phyloP scores from a whole-genome alignment of 1,284 basidiomycete genomes.

The Cutaneotrichosporon dermatis region DNA sequence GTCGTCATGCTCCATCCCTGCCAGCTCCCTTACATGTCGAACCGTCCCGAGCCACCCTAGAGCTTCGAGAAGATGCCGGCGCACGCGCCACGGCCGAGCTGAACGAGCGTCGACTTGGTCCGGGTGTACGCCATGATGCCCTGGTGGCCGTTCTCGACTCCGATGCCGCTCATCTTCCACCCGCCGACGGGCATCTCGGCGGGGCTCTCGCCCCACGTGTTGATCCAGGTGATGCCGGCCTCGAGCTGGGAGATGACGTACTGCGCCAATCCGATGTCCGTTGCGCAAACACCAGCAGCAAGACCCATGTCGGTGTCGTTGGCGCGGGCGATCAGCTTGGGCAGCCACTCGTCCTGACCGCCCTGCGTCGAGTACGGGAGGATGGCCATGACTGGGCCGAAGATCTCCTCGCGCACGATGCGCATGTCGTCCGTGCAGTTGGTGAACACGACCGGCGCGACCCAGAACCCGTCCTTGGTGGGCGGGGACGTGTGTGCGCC shows the following conservation, averaged over 20 bases:
- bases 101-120: slow-evolving; percentile 15
- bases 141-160: slow-evolving; percentile 21
- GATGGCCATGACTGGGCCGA: slow-evolving; percentile 51
- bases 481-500: slow-evolving; percentile 4
- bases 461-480: slow-evolving; percentile 25
- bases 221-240: slow-evolving; percentile 63
- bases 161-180: slow-evolving; percentile 21
- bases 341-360: slow-evolving; percentile 8
- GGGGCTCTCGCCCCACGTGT: slow-evolving; percentile 24
- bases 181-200: slow-evolving; percentile 23
- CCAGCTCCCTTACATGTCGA: no score
- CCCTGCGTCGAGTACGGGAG: slow-evolving; percentile 46
- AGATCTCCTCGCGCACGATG: slow-evolving; percentile 48
- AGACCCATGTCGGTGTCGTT: slow-evolving; percentile 83
- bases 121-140: slow-evolving; percentile 20
- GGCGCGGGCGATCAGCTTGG: slow-evolving; percentile 60
- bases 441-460: slow-evolving; percentile 44
- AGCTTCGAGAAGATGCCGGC: slow-evolving; percentile 16
- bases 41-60: not conserved
- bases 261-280: slow-evolving; percentile 77
- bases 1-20: no score
- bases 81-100: slow-evolving; percentile 13
- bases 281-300: slow-evolving; percentile 81
- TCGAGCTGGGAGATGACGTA: slow-evolving; percentile 73
- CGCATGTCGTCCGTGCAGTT: slow-evolving; percentile 40